Evolutionary conservation across 208 protist genomes (phyloP).

Genomic region (Hexamita inflata): DNA sequence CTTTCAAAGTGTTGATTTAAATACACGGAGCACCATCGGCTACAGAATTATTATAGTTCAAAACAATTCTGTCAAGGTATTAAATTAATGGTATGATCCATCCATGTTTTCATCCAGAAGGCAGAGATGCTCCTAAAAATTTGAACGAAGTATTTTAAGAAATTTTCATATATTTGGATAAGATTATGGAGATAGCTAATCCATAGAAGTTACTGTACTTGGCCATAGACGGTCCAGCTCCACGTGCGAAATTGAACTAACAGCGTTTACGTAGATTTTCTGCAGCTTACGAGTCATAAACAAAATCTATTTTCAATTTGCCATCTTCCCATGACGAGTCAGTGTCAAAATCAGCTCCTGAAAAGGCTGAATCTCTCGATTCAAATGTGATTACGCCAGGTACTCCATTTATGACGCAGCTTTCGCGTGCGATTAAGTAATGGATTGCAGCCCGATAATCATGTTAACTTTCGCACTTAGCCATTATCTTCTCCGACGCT

Average conservation of each 20-base stretch:
- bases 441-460: conserved; percentile 2
- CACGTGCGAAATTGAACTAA: conserved; percentile 97
- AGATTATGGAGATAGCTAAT: conserved; percentile 74
- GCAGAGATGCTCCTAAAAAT: conserved; percentile 56
- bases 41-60: too few relatives aligned
- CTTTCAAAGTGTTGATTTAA: too few relatives aligned
- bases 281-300: conserved; percentile 69
- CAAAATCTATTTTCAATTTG: too few relatives aligned
- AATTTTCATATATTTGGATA: conserved; percentile 86
- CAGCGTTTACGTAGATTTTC: conserved; percentile 88
- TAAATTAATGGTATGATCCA: conserved; percentile 99
- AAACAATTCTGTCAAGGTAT: too few relatives aligned
- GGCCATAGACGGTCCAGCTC: conserved; percentile 73
- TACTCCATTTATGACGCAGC: conserved; percentile 88
- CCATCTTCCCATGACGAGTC: conserved; percentile 44
- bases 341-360: too few relatives aligned
- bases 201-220: conserved; percentile 84
- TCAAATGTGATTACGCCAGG: conserved; percentile 96
- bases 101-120: conserved; percentile 88
- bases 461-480: background rate
- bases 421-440: conserved; percentile 59
- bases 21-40: too few relatives aligned
- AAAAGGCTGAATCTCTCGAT: too few relatives aligned
- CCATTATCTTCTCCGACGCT: conserved; percentile 24
- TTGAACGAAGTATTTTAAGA: conserved; percentile 73